A percentile compares a stretch with the other conserved stretches of the same genome.
Evolutionary conservation across 2,329 filamentous ascomycete genomes (phyloP).

Genomic region (Alternaria sp.): DNA sequence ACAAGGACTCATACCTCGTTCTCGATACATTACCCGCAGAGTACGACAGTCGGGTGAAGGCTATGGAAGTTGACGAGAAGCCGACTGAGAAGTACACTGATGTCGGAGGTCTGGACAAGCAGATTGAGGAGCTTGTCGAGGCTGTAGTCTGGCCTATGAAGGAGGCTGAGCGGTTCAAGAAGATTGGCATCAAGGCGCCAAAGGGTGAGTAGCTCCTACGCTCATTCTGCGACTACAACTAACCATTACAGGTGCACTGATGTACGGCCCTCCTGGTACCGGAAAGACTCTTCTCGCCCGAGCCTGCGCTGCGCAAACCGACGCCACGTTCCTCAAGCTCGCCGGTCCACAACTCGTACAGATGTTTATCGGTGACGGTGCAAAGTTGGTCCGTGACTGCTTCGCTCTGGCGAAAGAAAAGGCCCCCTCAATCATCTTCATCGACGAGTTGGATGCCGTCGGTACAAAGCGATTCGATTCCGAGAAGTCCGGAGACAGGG

Average conservation of each 20-base stretch:
- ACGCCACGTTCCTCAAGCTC: constrained; percentile 98
- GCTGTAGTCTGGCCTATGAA: constrained; percentile 99
- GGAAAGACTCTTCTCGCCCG: constrained; percentile 92
- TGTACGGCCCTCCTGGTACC: constrained; percentile 94
- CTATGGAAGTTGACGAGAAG: constrained; percentile 99
- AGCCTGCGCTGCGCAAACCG: constrained; percentile 96
- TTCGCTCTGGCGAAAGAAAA: constrained; percentile 99
- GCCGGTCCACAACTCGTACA: constrained; percentile 97
- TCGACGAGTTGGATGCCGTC: constrained; percentile 97
- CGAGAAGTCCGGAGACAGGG: constrained; percentile 95
- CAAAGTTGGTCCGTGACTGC: constrained; percentile 95
- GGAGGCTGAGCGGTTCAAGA: constrained; percentile 98
- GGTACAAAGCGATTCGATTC: constrained; percentile 99
- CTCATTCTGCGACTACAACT: constrained; percentile 6
- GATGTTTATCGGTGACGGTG: constrained; percentile 99
- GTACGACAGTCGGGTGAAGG: constrained; percentile 98
- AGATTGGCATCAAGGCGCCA: constrained; percentile 98
- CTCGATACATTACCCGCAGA: constrained; percentile 96
- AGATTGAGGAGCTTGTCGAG: constrained; percentile 98
- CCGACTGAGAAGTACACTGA: constrained; percentile 99
- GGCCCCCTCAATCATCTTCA: constrained; percentile 98
- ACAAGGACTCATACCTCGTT: constrained; percentile 98
- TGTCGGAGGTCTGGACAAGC: constrained; percentile 96
- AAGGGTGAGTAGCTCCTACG: constrained; percentile 72
- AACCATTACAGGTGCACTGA: constrained; percentile 74